Evolutionary conservation across 2,329 filamentous ascomycete species (phyloP), one percentile per base, ranked within the genome.

Genomic region (Nemania diffusa): DNA sequence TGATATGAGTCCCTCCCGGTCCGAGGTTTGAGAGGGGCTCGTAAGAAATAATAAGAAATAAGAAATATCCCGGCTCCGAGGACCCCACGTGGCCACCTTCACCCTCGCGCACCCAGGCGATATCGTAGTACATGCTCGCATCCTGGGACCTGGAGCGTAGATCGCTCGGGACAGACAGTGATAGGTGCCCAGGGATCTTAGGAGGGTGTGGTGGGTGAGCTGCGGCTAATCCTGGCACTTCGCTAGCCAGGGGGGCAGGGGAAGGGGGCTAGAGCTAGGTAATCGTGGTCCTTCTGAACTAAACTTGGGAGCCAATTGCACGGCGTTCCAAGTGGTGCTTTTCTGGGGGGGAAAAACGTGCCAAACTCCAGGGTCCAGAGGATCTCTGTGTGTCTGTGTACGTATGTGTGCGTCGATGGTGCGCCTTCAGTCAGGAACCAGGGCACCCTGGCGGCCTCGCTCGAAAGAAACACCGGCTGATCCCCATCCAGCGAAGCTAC

Each of bases 71-170:
- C 58, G 37, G 40, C 26, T 61, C n/a, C 42, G 59, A 15, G 52
- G 32, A 67, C n/a, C 62, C 64, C 67, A 69, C 67, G 67, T 69
- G 67, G 64, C 52, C 37, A 53, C 50, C 50, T 24, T 34, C 44
- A 48, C 40, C 20, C 27, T 32, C 51, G 20, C 44, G 20, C 27
- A 24, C n/a, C n/a, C 29, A 24, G 2, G 48, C 48, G 22, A 51
- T 17, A 29, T 13, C 13, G 32, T 22, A 17, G 26, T 15, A 40
- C 11, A 2, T 22, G 15, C 32, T 22, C 40, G 34, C 46, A 61
- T 55, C 29, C 62, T 48, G 37, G 57, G 40, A n/a, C n/a, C n/a
- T n/a, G n/a, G n/a, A n/a, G 50, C 20, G 62, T 61, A 68, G 58
- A 59, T 59, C 66, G 32, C 34, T 44, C 63, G 58, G 62, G 42